These are phyloP conservation scores for Macrotyloma uniflorum DNA, from an alignment of 306 rosid species.

Conservation along the genomic window DNA sequence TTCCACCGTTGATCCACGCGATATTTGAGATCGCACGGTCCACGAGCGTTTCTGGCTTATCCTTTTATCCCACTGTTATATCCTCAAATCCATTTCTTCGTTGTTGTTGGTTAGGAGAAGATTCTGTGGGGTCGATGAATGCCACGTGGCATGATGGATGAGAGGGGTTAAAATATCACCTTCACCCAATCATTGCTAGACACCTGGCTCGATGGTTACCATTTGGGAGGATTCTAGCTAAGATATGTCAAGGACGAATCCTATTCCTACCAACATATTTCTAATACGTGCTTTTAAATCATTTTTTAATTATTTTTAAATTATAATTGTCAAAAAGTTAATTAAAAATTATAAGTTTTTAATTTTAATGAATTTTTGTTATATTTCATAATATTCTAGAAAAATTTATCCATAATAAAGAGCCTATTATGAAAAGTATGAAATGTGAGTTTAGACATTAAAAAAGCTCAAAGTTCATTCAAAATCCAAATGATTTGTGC, in stretches of 20 bases:
- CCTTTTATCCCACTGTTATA: constrained; percentile 67
- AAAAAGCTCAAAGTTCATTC: too few relatives aligned
- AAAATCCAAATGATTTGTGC: too few relatives aligned
- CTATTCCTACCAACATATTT: not conserved
- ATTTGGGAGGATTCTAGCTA: not conserved
- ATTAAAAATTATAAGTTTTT: too few relatives aligned
- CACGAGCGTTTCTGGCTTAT: constrained; percentile 56
- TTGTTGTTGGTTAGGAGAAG: constrained; percentile 56
- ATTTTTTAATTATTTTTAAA: too few relatives aligned
- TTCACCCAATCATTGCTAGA: constrained; percentile 48
- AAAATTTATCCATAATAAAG: too few relatives aligned
- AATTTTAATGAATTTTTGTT: too few relatives aligned
- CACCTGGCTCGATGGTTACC: constrained; percentile 45
- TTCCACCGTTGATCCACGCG: constrained; percentile 50
- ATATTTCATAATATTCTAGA: too few relatives aligned
- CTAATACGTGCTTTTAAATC: too few relatives aligned
- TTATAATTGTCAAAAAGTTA: too few relatives aligned
- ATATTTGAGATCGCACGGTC: constrained; percentile 61
- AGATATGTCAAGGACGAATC: not conserved
- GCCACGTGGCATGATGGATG: constrained; percentile 28
- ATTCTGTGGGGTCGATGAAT: constrained; percentile 55
- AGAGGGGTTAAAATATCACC: constrained; percentile 24
- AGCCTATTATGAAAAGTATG: too few relatives aligned
- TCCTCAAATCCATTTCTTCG: constrained; percentile 60
- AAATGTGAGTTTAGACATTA: too few relatives aligned